Evolutionary conservation across 2,329 filamentous ascomycete species (phyloP).

Genomic region (Chaetoscypha palmicola): DNA sequence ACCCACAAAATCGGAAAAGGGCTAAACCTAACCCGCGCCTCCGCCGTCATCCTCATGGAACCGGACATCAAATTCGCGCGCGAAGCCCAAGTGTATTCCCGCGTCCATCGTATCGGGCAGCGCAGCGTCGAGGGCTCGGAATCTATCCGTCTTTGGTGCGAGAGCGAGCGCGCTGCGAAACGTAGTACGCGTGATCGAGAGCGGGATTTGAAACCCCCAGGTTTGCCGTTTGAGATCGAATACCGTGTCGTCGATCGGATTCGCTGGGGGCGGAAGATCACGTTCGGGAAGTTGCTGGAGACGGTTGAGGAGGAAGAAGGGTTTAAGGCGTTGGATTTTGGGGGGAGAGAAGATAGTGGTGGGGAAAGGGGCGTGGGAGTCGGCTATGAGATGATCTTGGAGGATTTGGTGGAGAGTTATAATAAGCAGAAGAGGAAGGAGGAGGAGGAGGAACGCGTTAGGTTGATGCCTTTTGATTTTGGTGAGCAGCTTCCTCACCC

Average conservation of each 20-base stretch:
- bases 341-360: too few species aligned
- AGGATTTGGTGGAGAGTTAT: too few species aligned
- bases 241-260: not conserved
- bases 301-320: too few species aligned
- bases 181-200: too few species aligned
- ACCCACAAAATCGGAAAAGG: conserved; percentile 6
- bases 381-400: too few species aligned
- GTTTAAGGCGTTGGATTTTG: too few species aligned
- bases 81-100: conserved; percentile 10
- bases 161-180: not conserved
- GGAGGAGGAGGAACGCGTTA: too few species aligned
- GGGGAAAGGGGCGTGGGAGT: too few species aligned
- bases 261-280: not conserved
- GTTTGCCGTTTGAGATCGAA: not conserved
- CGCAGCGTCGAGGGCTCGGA: not conserved
- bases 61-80: conserved; percentile 8
- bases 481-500: too few species aligned
- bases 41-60: conserved; percentile 11
- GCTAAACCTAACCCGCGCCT: conserved; percentile 9
- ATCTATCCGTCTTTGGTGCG: conserved; percentile 4
- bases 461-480: too few species aligned
- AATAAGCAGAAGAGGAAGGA: too few species aligned
- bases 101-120: conserved; percentile 13
- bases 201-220: not conserved
- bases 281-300: too few species aligned